Evolutionary conservation across 2,329 filamentous ascomycete genomes (phyloP).

Genomic region (Cytospora piceicola): DNA sequence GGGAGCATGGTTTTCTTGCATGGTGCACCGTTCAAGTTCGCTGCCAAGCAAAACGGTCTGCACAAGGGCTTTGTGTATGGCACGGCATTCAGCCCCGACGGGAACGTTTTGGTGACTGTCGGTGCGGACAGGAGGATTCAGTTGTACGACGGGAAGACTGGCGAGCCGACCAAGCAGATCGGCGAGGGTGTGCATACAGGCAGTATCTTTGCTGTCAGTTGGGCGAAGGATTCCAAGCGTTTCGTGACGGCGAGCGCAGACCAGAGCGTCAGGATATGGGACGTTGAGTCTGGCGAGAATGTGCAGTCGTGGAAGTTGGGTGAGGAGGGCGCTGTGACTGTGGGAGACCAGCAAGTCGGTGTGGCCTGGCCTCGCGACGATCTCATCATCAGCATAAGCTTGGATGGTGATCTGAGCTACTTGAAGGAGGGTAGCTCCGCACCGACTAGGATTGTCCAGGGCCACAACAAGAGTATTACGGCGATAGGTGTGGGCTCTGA

Average conservation of each 20-base stretch:
- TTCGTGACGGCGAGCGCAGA: slow-evolving; percentile 93
- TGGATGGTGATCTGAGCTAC: slow-evolving; percentile 90
- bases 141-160: slow-evolving; percentile 95
- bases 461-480: slow-evolving; percentile 91
- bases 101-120: slow-evolving; percentile 78
- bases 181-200: slow-evolving; percentile 86
- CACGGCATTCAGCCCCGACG: slow-evolving; percentile 88
- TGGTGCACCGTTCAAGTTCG: slow-evolving; percentile 77
- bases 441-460: slow-evolving; percentile 74
- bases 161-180: slow-evolving; percentile 77
- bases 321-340: slow-evolving; percentile 69
- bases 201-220: slow-evolving; percentile 90
- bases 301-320: slow-evolving; percentile 86
- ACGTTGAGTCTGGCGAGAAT: slow-evolving; percentile 76
- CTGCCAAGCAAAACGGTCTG: slow-evolving; percentile 74
- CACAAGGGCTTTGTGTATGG: slow-evolving; percentile 91
- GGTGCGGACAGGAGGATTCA: slow-evolving; percentile 93
- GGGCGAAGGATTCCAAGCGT: slow-evolving; percentile 82
- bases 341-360: slow-evolving; percentile 89
- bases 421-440: slow-evolving; percentile 71
- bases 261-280: slow-evolving; percentile 94
- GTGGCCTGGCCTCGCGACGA: slow-evolving; percentile 91
- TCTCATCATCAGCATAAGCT: slow-evolving; percentile 85
- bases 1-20: slow-evolving; percentile 45
- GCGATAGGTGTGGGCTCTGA: slow-evolving; percentile 65